phyloP scores from a whole-genome alignment of 306 rosid genomes.

The Leucaena leucocephala region DNA sequence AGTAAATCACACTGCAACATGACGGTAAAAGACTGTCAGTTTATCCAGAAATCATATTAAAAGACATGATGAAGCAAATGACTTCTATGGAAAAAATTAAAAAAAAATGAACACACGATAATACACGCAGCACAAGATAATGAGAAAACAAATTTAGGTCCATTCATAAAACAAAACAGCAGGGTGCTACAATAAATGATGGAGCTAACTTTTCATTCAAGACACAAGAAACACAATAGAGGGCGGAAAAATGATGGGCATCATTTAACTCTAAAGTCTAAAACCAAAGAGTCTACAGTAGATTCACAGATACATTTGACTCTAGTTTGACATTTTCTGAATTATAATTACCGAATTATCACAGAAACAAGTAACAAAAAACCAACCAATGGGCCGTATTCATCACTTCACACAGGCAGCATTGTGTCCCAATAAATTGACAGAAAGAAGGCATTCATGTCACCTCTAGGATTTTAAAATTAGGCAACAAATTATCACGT shows the following conservation, averaged over 20 bases:
- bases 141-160: background rate
- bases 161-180: background rate
- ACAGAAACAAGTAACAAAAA: background rate
- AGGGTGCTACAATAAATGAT: background rate
- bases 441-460: slow-evolving; percentile 16
- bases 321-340: background rate
- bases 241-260: background rate
- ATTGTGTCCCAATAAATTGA: background rate
- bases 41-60: slow-evolving; percentile 11
- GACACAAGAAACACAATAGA: background rate
- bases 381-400: background rate
- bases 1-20: slow-evolving; percentile 84
- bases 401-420: background rate
- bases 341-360: background rate
- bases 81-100: background rate
- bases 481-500: slow-evolving; percentile 1
- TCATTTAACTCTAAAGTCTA: background rate
- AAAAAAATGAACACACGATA: background rate
- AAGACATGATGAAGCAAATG: background rate
- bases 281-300: background rate
- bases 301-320: background rate
- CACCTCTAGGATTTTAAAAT: background rate
- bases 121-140: slow-evolving; percentile 1
- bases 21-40: slow-evolving; percentile 24
- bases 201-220: background rate